Base-by-base conservation (phyloP, 1,284 basidiomycete species). In the Apiotrichum gamsii region DNA sequence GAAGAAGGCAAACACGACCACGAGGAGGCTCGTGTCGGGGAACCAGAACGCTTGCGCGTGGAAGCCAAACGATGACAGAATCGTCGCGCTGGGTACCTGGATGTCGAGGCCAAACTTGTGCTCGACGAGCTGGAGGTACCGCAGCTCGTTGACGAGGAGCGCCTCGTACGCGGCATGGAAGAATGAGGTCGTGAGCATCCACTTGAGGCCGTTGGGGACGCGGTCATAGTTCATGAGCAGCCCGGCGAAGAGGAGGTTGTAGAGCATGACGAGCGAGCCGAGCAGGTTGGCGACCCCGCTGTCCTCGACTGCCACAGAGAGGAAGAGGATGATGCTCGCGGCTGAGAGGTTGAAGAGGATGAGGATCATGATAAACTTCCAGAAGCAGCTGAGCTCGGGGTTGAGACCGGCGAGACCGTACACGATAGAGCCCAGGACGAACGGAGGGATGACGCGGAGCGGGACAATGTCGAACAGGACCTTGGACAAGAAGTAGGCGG, bases 151-250 rank as follows among this genome's bases (percentile, higher is more conserved):
- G 50, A 97, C 91, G 20, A 91, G 83, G 23, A 98, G 78, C 1
- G 87, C 90, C 73, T 98, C 94, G 64, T 90, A 97, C 0, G 87
- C 94, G n/a, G 94, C 93, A 73, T 97, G 94, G 83, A 95, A 97
- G 79, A 97, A 97, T 3, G 90, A 94, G 13, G 89, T 66, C 1
- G 86, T 90, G 65, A 90, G 86, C 54, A 97, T 75, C 88, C 90
- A 95, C 49, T 80, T 82, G 39, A 94, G 75, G 31, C 76, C 77
- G 0, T 77, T 75, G 0, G 82, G 79, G 11, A 96, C 81, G 20
- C 85, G 83, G 58, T 93, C 87, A 39, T 90, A 82, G 72, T 97
- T 98, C 75, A 98, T 90, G 47, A 97, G 76, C 48, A 97, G 74
- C 5, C 94, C 94, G 5, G 93, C 93, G 73, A 97, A 98, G 49